Base-by-base conservation (phyloP, 176 grass and related monocot species). In the Oryza nivara region DNA sequence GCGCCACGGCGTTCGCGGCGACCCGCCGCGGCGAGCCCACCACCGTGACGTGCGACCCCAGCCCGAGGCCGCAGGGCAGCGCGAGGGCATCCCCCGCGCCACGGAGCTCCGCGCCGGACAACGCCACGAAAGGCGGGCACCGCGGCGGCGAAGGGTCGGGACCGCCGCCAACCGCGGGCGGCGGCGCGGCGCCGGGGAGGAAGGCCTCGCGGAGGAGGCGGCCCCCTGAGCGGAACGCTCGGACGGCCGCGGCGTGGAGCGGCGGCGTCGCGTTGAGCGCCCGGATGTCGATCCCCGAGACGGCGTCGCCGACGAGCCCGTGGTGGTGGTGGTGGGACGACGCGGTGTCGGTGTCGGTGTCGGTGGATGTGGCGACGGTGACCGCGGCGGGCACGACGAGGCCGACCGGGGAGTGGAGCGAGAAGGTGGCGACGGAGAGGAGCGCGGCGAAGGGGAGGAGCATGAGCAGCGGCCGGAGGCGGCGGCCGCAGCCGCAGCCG, bases 31-130 rank as follows among this genome's bases (percentile, higher is more conserved):
- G 93, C 49, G 84, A 67, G 70, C 86, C 93, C 26, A 99, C 85
- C 9, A 96, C 82, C n/a, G 96, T 94, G 68, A 99, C 80, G 82
- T 94, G 92, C 4, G 96, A 99, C 1, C 96, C 96, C 52, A 94
- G 83, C 25, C 66, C 72, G 56, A 99, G 88, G 4, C 96, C 91
- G 70, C 96, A 99, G 0, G 93, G 96, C 56, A 99, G 80, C n/a
- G 16, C 13, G 36, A 90, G 75, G 76, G 65, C 66, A 49, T 65
- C 11, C 69, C 79, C 36, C 16, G 61, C 20, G 54, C 4, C 35
- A 46, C 80, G n/a, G 26, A 74, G 51, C 43, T 20, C 1, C 35
- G 61, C 45, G n/a, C 52, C 80, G 11, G 70, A 58, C 25, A 3
- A 68, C 47, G 81, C 61, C 23, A 90, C 77, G 20, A 89, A 90